Percentiles rank a stretch among this genome's conserved stretches.
phyloP scores from a whole-genome alignment of 306 rosid genomes.

The Chamaecrista fasciculata region DNA sequence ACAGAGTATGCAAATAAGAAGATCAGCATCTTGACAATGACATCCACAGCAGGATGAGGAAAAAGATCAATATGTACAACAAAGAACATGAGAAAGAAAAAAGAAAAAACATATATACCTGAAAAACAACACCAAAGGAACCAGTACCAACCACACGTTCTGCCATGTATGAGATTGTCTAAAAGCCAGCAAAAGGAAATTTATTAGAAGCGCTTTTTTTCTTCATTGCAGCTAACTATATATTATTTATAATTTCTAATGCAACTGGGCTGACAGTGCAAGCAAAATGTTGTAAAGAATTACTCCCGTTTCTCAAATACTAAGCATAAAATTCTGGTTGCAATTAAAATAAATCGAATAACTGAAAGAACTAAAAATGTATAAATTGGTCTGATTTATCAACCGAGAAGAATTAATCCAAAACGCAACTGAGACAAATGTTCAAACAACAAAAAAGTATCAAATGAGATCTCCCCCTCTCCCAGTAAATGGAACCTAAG shows the following conservation, averaged over 20 bases:
- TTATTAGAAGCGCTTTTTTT: conserved; percentile 7
- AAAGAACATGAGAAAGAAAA: conserved; percentile 12
- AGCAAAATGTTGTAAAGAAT: conserved; percentile 10
- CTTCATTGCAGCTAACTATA: not conserved
- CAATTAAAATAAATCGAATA: not conserved
- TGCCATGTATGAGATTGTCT: conserved; percentile 89
- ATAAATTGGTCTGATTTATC: not conserved
- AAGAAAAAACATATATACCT: too few species aligned
- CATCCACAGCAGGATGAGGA: not conserved
- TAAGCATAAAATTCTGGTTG: not conserved
- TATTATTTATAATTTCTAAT: conserved; percentile 1
- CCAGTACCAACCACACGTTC: conserved; percentile 98
- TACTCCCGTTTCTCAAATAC: not conserved
- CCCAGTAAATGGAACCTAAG: not conserved
- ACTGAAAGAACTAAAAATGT: not conserved
- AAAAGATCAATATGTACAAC: conserved; percentile 10
- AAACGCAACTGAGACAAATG: not conserved
- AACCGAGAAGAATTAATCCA: not conserved
- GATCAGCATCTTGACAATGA: conserved; percentile 8
- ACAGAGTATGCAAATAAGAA: conserved; percentile 14
- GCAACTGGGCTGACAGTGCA: not conserved
- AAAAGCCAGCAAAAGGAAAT: conserved; percentile 25
- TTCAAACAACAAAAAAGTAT: not conserved
- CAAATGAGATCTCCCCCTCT: not conserved
- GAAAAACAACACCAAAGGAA: conserved; percentile 96